These are phyloP conservation scores for Paecilomyces variotii DNA, from an alignment of 2,329 filamentous ascomycete species.

Conservation along the genomic window DNA sequence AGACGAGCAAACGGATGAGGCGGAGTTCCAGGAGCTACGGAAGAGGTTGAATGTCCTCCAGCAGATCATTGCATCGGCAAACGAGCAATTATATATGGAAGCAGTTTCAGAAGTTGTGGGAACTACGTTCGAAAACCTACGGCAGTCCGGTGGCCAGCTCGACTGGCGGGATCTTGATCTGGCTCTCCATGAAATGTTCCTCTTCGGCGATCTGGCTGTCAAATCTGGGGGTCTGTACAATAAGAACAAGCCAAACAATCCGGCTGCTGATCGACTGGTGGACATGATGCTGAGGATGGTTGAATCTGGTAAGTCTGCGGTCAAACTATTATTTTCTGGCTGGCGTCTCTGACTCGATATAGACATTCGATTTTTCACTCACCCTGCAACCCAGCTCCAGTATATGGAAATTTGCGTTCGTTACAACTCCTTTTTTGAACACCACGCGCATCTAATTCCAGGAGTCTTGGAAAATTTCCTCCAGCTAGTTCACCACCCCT, in stretches of 20 bases:
- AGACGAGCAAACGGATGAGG: conserved; percentile 91
- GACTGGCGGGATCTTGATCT: conserved; percentile 95
- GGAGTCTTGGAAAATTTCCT: conserved; percentile 88
- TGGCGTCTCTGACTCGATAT: conserved; percentile 9
- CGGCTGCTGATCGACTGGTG: conserved; percentile 72
- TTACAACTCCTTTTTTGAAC: conserved; percentile 88
- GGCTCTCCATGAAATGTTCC: conserved; percentile 87
- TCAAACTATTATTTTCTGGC: conserved; percentile 13
- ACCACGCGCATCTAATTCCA: conserved; percentile 70
- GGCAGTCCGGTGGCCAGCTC: conserved; percentile 63
- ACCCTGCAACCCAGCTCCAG: conserved; percentile 86
- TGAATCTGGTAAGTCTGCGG: conserved; percentile 61
- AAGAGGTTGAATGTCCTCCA: conserved; percentile 85
- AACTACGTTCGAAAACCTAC: conserved; percentile 73
- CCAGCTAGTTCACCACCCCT: conserved; percentile 76
- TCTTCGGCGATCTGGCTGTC: conserved; percentile 91
- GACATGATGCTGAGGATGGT: conserved; percentile 96
- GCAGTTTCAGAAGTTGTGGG: conserved; percentile 82
- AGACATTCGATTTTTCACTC: conserved; percentile 78
- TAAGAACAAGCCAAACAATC: conserved; percentile 72
- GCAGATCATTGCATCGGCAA: conserved; percentile 82
- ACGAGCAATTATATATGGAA: conserved; percentile 81
- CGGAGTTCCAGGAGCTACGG: conserved; percentile 90
- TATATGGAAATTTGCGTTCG: conserved; percentile 98
- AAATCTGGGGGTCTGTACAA: conserved; percentile 77